These are phyloP conservation scores for Sclerotinia sclerotiorum DNA, from an alignment of 2,329 filamentous ascomycete genomes.

Conservation along the genomic window DNA sequence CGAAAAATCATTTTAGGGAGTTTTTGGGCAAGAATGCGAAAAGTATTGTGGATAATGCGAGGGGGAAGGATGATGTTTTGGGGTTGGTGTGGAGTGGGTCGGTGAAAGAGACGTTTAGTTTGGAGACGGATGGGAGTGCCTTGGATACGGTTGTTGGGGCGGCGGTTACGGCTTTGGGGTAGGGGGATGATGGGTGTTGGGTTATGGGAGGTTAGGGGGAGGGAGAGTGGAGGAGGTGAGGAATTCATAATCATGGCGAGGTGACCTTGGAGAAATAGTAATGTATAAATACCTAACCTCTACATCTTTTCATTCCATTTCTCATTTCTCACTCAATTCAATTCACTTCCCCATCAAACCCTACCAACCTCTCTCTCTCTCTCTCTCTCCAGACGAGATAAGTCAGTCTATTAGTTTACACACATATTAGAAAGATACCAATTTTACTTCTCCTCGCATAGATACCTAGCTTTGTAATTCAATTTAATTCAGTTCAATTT, in stretches of 20 bases:
- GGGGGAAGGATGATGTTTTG: not conserved
- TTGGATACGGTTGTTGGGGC: slow-evolving; percentile 24
- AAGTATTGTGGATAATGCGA: not conserved
- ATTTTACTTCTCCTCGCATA: too few species aligned
- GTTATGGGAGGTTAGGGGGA: too few species aligned
- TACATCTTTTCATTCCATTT: not conserved
- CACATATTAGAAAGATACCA: too few species aligned
- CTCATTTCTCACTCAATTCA: too few species aligned
- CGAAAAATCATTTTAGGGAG: not conserved
- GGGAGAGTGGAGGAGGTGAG: too few species aligned
- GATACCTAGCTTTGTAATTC: too few species aligned
- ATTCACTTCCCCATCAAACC: not conserved
- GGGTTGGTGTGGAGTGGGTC: slow-evolving; percentile 22
- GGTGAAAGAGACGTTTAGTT: not conserved
- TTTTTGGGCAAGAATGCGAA: slow-evolving; percentile 18
- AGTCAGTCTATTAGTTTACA: too few species aligned
- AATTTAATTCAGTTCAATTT: too few species aligned
- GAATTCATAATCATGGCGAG: too few species aligned
- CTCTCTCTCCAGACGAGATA: too few species aligned
- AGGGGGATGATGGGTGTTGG: too few species aligned
- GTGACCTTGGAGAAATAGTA: not conserved
- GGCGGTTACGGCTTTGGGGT: not conserved
- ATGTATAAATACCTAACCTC: not conserved
- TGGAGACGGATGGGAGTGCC: slow-evolving; percentile 20
- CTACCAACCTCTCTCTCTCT: too few species aligned